Conservation (phyloP, 768 basidiomycete genomes). For the Suillus plorans region DNA sequence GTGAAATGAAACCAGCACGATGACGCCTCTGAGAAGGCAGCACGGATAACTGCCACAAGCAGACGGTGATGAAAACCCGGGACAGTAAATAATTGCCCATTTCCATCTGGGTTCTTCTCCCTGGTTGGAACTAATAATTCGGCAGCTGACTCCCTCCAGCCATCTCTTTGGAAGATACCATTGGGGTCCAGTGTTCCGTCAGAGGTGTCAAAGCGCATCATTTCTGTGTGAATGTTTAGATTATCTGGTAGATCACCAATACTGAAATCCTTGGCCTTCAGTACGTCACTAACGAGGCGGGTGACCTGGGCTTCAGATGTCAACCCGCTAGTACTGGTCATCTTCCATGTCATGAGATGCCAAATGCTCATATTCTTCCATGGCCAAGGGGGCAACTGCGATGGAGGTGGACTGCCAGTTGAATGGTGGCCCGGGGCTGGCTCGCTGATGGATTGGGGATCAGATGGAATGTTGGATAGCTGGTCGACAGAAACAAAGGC, state of each 20-base stretch:
- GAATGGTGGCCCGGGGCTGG: not conserved
- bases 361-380: constrained; percentile 16
- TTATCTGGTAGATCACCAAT: not conserved
- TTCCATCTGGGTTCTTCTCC: not conserved
- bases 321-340: not conserved
- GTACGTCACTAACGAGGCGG: constrained; percentile 2
- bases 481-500: not conserved
- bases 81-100: constrained; percentile 6
- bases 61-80: constrained; percentile 13
- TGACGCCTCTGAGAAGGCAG: constrained; percentile 10
- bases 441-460: not conserved
- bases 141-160: constrained; percentile 12
- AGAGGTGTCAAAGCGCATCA: not conserved
- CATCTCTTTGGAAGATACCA: not conserved
- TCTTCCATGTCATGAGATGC: constrained; percentile 12
- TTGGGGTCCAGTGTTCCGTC: not conserved
- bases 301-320: constrained; percentile 3
- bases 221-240: not conserved
- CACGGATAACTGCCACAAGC: constrained; percentile 15
- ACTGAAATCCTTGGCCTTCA: constrained; percentile 11
- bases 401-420: not conserved
- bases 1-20: constrained; percentile 4
- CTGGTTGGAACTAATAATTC: constrained; percentile 13
- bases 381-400: constrained; percentile 12
- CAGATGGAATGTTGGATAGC: not conserved